phyloP scores from a whole-genome alignment of 2,329 filamentous ascomycete species.

The Ceratocystis harringtonii region DNA sequence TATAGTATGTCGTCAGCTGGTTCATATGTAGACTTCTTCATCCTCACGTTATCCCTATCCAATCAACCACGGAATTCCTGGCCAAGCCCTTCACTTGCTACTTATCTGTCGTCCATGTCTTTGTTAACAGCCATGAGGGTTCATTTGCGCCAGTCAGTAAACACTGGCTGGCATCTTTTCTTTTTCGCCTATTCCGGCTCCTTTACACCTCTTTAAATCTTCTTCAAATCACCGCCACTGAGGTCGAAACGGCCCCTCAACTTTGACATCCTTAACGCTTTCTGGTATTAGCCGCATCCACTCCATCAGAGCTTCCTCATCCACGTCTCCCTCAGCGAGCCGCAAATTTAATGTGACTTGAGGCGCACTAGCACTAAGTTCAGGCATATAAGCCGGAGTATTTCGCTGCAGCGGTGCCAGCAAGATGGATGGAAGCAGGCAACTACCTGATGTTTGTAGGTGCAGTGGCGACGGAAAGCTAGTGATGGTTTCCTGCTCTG shows the following conservation, averaged over 20 bases:
- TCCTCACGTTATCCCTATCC: no score
- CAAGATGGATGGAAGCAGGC: constrained; percentile 40
- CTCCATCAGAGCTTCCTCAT: constrained; percentile 40
- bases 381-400: constrained; percentile 26
- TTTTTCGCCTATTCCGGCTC: not conserved
- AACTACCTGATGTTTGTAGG: constrained; percentile 39
- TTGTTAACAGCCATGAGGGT: constrained; percentile 1
- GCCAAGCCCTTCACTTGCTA: not conserved
- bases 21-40: not conserved
- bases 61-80: no score
- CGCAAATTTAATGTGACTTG: constrained; percentile 37
- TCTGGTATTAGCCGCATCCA: constrained; percentile 45
- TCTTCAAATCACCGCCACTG: constrained; percentile 15
- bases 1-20: not conserved
- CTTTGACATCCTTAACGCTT: constrained; percentile 39
- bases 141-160: constrained; percentile 1
- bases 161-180: constrained; percentile 1
- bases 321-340: constrained; percentile 36
- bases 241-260: constrained; percentile 34
- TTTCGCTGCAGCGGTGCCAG: constrained; percentile 36
- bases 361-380: constrained; percentile 32
- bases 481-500: constrained; percentile 33
- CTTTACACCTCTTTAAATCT: not conserved
- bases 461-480: constrained; percentile 40
- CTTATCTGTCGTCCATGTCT: not conserved